A percentile compares a stretch with the other conserved stretches of the same genome.
Evolutionary conservation across 345 rosid genomes (phyloP).

Genomic region (Eucalyptus regnans): DNA sequence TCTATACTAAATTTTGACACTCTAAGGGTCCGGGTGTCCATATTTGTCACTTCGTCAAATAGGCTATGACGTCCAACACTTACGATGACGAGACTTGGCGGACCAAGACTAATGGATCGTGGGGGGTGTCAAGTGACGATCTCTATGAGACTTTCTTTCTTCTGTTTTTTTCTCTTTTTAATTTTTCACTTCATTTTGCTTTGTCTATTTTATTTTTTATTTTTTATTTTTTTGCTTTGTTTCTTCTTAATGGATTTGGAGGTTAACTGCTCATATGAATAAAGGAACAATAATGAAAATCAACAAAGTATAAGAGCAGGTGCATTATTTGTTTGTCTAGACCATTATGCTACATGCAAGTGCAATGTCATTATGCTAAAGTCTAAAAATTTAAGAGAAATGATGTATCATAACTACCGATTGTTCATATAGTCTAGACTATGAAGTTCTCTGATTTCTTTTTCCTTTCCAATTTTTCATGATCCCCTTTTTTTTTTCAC

Average conservation of each 20-base stretch:
- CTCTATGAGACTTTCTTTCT: neutral
- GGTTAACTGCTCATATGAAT: neutral
- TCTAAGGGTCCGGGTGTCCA: no score
- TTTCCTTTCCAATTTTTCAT: neutral
- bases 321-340: neutral
- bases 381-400: neutral
- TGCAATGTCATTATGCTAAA: neutral
- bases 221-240: neutral
- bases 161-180: rapidly evolving
- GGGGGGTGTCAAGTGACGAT: no score
- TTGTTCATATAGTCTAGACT: neutral
- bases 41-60: no score
- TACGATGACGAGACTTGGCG: no score
- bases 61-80: no score
- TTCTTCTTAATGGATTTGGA: neutral
- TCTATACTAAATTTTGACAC: no score
- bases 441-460: neutral
- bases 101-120: no score
- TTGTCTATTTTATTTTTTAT: neutral
- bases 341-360: neutral
- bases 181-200: neutral
- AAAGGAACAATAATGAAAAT: neutral
- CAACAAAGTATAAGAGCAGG: neutral
- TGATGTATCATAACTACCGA: neutral
- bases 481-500: neutral